Evolutionary conservation across 805 yeast species (phyloP).

Genomic region (Kuraishia piskuri): DNA sequence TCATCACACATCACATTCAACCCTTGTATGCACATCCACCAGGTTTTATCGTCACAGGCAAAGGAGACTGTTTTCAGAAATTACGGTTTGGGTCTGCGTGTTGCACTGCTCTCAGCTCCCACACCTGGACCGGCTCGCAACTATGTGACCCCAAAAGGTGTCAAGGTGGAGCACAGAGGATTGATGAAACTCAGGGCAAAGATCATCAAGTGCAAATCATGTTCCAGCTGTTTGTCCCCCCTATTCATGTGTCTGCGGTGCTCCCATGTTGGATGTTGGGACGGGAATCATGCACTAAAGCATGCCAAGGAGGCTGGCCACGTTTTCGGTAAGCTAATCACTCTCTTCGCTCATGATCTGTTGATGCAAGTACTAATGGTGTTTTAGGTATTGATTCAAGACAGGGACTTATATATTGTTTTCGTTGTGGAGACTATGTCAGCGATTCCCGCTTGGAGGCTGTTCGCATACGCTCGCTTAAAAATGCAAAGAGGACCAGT

Average conservation of each 20-base stretch:
- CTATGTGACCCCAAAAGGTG: slow-evolving; percentile 28
- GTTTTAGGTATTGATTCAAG: slow-evolving; percentile 46
- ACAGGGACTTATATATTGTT: slow-evolving; percentile 68
- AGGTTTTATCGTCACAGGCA: slow-evolving; percentile 41
- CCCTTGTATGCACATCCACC: slow-evolving; percentile 40
- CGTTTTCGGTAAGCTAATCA: slow-evolving; percentile 32
- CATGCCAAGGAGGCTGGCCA: slow-evolving; percentile 44
- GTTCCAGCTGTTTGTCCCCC: slow-evolving; percentile 31
- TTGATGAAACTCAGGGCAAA: slow-evolving; percentile 32
- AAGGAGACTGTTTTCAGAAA: slow-evolving; percentile 39
- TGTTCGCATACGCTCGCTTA: slow-evolving; percentile 29
- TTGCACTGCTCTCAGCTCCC: slow-evolving; percentile 24
- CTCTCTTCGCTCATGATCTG: background rate
- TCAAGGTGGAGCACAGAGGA: slow-evolving; percentile 25
- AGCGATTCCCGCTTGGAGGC: slow-evolving; percentile 50
- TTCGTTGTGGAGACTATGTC: slow-evolving; percentile 67
- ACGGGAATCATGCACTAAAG: slow-evolving; percentile 32
- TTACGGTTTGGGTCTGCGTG: slow-evolving; percentile 41
- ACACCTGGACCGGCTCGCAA: slow-evolving; percentile 6
- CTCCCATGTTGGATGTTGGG: slow-evolving; percentile 66
- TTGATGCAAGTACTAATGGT: slow-evolving; percentile 13
- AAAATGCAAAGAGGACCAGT: slow-evolving; percentile 13
- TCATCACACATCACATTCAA: slow-evolving; percentile 22
- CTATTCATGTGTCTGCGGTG: slow-evolving; percentile 68
- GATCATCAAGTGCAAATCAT: slow-evolving; percentile 43